Evolutionary conservation across 352 stramenopile genomes (phyloP).

Genomic region (Phytophthora podocarpi): DNA sequence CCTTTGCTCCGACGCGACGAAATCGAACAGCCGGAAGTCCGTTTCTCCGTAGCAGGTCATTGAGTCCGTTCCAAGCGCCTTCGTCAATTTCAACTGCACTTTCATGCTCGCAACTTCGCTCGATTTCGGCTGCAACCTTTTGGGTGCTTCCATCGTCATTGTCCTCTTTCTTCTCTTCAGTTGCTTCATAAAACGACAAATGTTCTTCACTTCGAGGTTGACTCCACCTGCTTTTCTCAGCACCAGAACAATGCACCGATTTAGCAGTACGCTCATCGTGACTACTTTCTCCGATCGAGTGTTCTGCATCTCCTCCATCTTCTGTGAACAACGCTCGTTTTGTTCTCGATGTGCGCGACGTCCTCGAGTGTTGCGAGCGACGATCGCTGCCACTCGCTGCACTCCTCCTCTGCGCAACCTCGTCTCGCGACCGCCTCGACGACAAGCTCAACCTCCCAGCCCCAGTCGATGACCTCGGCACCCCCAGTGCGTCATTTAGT

Average conservation of each 20-base stretch:
- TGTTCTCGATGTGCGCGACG: not conserved
- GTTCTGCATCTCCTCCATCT: not conserved
- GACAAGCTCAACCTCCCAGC: slow-evolving; percentile 1
- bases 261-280: not conserved
- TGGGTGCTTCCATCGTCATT: slow-evolving; percentile 1
- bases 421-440: slow-evolving; percentile 2
- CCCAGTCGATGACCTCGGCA: slow-evolving; percentile 15
- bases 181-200: slow-evolving; percentile 11
- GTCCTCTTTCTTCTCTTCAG: slow-evolving; percentile 31
- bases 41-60: slow-evolving; percentile 68
- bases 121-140: not conserved
- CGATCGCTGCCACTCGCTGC: not conserved
- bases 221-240: slow-evolving; percentile 2
- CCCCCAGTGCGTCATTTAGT: slow-evolving; percentile 60
- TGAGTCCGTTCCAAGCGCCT: slow-evolving; percentile 52
- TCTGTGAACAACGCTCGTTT: slow-evolving; percentile 23
- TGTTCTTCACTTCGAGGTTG: slow-evolving; percentile 1
- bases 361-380: slow-evolving; percentile 1
- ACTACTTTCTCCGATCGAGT: not conserved
- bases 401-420: not conserved
- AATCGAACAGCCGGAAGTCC: slow-evolving; percentile 54
- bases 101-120: not conserved
- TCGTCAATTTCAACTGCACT: slow-evolving; percentile 17
- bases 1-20: slow-evolving; percentile 13
- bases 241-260: not conserved